A percentile compares a stretch with the other conserved stretches of the same genome.
Evolutionary conservation across 805 yeast species (phyloP).

Genomic region (Lachancea thermotolerans): DNA sequence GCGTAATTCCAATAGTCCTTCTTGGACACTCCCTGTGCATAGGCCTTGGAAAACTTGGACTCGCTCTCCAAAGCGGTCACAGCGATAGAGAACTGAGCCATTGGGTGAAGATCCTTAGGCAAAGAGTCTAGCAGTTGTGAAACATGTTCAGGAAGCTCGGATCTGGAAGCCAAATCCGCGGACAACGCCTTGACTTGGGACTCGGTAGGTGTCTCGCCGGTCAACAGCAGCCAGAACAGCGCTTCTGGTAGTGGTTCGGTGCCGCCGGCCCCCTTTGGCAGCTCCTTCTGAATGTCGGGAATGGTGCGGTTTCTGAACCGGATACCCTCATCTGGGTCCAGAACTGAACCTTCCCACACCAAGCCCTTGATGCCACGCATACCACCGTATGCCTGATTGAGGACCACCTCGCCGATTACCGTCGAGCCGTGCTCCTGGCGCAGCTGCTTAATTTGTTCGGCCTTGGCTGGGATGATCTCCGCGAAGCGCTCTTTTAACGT

Average conservation of each 20-base stretch:
- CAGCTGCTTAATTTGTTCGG: slow-evolving; percentile 75
- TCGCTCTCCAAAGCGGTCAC: slow-evolving; percentile 75
- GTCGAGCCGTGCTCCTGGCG: slow-evolving; percentile 83
- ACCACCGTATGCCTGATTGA: slow-evolving; percentile 86
- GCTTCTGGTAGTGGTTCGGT: slow-evolving; percentile 72
- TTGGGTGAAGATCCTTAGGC: slow-evolving; percentile 75
- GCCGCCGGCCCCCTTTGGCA: slow-evolving; percentile 70
- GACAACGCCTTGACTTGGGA: slow-evolving; percentile 64
- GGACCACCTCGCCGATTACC: slow-evolving; percentile 62
- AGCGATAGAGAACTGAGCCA: slow-evolving; percentile 86
- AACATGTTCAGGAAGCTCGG: slow-evolving; percentile 73
- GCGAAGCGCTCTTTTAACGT: slow-evolving; percentile 93
- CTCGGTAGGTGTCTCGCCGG: slow-evolving; percentile 76
- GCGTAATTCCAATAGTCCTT: slow-evolving; percentile 80
- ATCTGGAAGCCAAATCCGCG: slow-evolving; percentile 72
- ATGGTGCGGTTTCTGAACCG: slow-evolving; percentile 81
- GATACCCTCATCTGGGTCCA: slow-evolving; percentile 81
- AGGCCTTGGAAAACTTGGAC: slow-evolving; percentile 78
- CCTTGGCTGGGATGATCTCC: slow-evolving; percentile 83
- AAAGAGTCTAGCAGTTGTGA: slow-evolving; percentile 63
- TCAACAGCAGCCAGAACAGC: slow-evolving; percentile 71
- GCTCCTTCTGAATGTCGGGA: slow-evolving; percentile 65
- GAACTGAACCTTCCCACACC: slow-evolving; percentile 84
- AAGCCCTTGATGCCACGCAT: slow-evolving; percentile 83
- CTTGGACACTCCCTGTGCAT: slow-evolving; percentile 76